These are phyloP conservation scores for Aspergillus oerlinghausenensis DNA, from an alignment of 2,329 filamentous ascomycete genomes.

Conservation along the genomic window DNA sequence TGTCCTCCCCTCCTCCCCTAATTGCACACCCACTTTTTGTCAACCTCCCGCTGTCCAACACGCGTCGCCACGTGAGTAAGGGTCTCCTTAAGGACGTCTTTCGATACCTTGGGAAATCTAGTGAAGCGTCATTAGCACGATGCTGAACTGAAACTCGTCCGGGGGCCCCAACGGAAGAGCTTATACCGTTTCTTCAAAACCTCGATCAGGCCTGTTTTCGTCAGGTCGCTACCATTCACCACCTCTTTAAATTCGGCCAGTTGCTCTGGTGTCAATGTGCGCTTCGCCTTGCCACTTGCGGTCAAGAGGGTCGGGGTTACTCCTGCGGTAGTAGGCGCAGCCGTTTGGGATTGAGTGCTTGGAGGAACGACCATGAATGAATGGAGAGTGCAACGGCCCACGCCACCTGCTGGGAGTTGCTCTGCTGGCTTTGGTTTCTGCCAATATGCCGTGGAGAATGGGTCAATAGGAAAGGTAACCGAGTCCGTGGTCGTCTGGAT, in stretches of 20 bases:
- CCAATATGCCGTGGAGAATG: slow-evolving; percentile 83
- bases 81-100: slow-evolving; percentile 66
- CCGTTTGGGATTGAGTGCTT: slow-evolving; percentile 1
- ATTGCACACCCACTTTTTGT: slow-evolving; percentile 60
- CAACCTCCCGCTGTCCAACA: slow-evolving; percentile 56
- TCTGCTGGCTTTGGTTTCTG: slow-evolving; percentile 28
- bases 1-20: slow-evolving; percentile 11
- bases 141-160: neutral
- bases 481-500: slow-evolving; percentile 68
- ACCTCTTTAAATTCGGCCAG: slow-evolving; percentile 64
- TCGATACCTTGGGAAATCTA: slow-evolving; percentile 65
- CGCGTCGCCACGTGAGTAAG: slow-evolving; percentile 62
- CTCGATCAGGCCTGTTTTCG: slow-evolving; percentile 70
- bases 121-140: slow-evolving; percentile 7
- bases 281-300: slow-evolving; percentile 26
- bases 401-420: slow-evolving; percentile 14
- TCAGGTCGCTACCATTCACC: slow-evolving; percentile 66
- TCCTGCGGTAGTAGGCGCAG: slow-evolving; percentile 10
- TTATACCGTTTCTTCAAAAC: slow-evolving; percentile 63
- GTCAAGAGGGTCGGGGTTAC: slow-evolving; percentile 9
- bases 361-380: slow-evolving; percentile 18
- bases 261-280: slow-evolving; percentile 54
- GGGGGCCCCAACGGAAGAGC: neutral
- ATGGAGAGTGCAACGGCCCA: slow-evolving; percentile 17
- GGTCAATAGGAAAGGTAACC: slow-evolving; percentile 64